Evolutionary conservation across 805 yeast species (phyloP), one percentile per base, ranked within the genome.

Genomic region (Starmerella stellata): DNA sequence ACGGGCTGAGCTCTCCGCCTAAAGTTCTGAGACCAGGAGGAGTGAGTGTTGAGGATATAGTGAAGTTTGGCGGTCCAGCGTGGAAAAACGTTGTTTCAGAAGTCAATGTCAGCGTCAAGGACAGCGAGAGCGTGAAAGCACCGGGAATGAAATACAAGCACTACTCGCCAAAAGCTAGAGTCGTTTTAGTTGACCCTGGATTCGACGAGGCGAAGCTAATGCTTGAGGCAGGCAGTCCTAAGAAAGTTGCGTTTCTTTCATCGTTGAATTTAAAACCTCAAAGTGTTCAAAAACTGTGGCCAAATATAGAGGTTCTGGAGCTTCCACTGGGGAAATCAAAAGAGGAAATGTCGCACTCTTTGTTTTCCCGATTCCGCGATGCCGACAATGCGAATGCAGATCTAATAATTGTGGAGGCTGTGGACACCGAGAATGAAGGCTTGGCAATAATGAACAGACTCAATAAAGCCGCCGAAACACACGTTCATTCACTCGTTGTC

Each of bases 81-180:
- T 85, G 95, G 95, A 50, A 56, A 5, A 56, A 72, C 36, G 69
- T 80, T 2, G 27, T 40, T 2, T 38, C 47, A 4, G 48, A 45
- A 24, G 57, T 70, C 4, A 59, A 78, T 4, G 83, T 79, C 7
- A 69, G 67, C 45, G 50, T 58, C 5, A 70, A 72, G 2, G 62
- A 54, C 4, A 57, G 58, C 1, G 78, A 74, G 16, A 60, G 64
- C 24, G 95, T 81, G 45, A 69, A 78, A 49, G 90, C 98, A 0
- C 98, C 98, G 0, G 98, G 98, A 0, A 90, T 90, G 98, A 90
- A 90, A 54, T 90, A 90, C 55, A 74, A 79, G 48, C 98, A 90
- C 56, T 90, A 90, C 56, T 79, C 95, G 0, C 98, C 98, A 3
- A 68, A 68, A 2, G 94, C 95, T 0, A 72, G 69, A 42, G 96